Base-by-base conservation (phyloP, 306 rosid species). In the Urtica urens region DNA sequence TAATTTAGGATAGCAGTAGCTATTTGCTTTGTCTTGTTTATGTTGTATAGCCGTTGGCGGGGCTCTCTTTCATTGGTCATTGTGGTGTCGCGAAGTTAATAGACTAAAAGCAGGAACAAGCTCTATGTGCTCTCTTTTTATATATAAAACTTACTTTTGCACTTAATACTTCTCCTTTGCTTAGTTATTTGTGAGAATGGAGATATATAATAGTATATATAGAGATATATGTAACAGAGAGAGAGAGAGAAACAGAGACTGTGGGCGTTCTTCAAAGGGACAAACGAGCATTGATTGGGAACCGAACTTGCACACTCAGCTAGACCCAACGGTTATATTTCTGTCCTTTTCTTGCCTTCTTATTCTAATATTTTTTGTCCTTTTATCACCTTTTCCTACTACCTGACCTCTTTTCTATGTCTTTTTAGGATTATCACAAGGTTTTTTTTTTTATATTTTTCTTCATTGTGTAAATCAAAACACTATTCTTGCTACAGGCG, bases 1-100 rank as follows among this genome's bases (percentile, higher is more conserved):
- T n/a, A n/a, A n/a, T n/a, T n/a, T n/a, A n/a, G n/a, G n/a, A n/a
- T n/a, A n/a, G n/a, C n/a, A n/a, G n/a, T n/a, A n/a, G n/a, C n/a
- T n/a, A n/a, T n/a, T n/a, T n/a, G n/a, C n/a, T n/a, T n/a, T n/a
- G n/a, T n/a, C 41, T 57, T 37, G 49, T n/a, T 18, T 51, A 30
- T 7, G 57, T 38, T 62, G 52, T 55, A 49, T 68, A 75, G 82
- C 80, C 83, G 93, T 78, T 75, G 53, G 53, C n/a, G 39, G 57
- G 41, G 40, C 49, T 46, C 8, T 49, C 22, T 41, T 42, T 52
- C 35, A 15, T 48, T 48, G 6, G 23, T 29, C 7, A 38, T 9
- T 27, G 54, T 62, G 18, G n/a, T 12, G 40, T 35, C 27, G 54
- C 22, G 10, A 26, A 26, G 26, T 30, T 14, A 26, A 12, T 15